These are phyloP conservation scores for Mycena floridula DNA, from an alignment of 768 basidiomycete species.

Conservation along the genomic window DNA sequence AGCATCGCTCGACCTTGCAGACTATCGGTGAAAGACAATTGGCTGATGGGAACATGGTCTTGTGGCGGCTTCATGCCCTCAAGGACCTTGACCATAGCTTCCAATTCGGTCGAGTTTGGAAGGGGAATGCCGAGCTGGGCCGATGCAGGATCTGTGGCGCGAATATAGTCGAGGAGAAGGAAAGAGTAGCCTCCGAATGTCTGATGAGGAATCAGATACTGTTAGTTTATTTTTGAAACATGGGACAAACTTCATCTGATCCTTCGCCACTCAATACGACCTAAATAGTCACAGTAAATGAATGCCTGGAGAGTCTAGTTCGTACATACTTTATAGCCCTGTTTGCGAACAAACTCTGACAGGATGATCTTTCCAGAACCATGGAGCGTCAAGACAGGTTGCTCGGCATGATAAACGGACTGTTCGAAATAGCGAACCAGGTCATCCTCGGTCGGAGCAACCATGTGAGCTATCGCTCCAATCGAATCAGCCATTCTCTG, in stretches of 20 bases:
- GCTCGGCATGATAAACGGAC: constrained; percentile 11
- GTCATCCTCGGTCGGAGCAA: constrained; percentile 4
- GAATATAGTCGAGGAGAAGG: constrained; percentile 6
- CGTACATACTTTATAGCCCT: constrained; percentile 9
- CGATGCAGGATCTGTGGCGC: constrained; percentile 2
- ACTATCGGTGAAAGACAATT: not conserved
- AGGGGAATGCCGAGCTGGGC: constrained; percentile 3
- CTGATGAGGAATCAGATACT: too few species aligned
- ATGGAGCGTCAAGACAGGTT: constrained; percentile 5
- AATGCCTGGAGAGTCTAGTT: not conserved
- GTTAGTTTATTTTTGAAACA: too few species aligned
- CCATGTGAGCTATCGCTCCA: constrained; percentile 5
- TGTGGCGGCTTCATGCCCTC: not conserved
- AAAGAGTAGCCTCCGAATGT: constrained; percentile 7
- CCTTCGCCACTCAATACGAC: constrained; percentile 9
- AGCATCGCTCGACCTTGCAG: constrained; percentile 1
- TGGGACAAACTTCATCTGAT: constrained; percentile 9
- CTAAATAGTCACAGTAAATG: not conserved
- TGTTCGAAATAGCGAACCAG: constrained; percentile 8
- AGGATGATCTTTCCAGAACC: constrained; percentile 10
- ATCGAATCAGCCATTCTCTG: constrained; percentile 3
- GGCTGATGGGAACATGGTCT: not conserved
- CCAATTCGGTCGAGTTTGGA: constrained; percentile 4
- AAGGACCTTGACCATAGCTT: not conserved
- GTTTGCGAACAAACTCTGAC: constrained; percentile 3